Evolutionary conservation across 495 filamentous ascomycete genomes (phyloP), one percentile per base, ranked within the genome.

Genomic region (Melanomma pulvis-pyrius): DNA sequence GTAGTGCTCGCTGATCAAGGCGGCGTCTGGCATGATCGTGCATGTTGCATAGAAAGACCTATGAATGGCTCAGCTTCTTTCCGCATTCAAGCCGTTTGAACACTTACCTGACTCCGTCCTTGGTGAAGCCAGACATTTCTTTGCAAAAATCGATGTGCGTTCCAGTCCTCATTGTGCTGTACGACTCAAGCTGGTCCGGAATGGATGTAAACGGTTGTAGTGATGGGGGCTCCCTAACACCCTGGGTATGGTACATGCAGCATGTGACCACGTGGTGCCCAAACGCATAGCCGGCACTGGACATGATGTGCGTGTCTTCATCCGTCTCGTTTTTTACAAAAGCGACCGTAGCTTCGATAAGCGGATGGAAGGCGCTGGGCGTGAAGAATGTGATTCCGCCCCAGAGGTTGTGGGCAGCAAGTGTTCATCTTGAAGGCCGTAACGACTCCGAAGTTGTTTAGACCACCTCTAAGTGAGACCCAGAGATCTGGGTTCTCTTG

Each of bases 371-470:
- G 11, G 36, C 22, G 21, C 22, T 32, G 4, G 50, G 61, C 15
- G 39, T 19, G 50, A 55, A 67, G 44, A 6, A 56, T 15, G 46
- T 26, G 28, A 63, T 15, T 5, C 65, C 65, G 39, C 58, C 65
- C 49, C 59, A 68, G 3, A 68, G 39, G 22, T 29, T 17, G 2
- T 19, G 17, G 1, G 19, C 1, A 4, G 13, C 1, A 39, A 62
- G 52, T 58, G 5, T 57, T 55, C 28, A 68, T 29, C 11, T 2
- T 39, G 21, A 68, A 28, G 1, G 28, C 12, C 1, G 65, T 67
- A 1, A 61, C 56, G 13, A 67, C 36, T 6, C 64, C 55, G 34
- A 60, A 67, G 34, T 60, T 60, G 59, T 68, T 68, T 24, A 57
- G 29, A 11, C 65, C 65, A 15, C 58, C 65, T 24, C 44, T 56